phyloP scores from a whole-genome alignment of 2,329 filamentous ascomycete species.

The Epichloe typhina region DNA sequence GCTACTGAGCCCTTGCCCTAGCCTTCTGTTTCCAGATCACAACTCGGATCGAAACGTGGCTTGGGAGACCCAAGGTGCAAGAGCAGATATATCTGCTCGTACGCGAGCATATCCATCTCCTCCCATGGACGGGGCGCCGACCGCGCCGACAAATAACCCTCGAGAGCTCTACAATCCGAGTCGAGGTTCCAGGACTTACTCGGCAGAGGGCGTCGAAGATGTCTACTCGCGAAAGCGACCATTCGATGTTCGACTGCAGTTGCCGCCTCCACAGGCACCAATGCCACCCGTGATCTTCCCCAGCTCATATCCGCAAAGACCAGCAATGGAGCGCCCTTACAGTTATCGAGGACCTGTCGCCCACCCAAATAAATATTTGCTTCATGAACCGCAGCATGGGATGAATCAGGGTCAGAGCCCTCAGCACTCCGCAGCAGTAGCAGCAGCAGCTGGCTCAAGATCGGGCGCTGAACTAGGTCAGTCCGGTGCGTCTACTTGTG shows the following conservation, averaged over 20 bases:
- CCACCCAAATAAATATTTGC: slow-evolving; percentile 14
- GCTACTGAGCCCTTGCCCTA: slow-evolving; percentile 46
- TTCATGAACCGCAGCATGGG: slow-evolving; percentile 9
- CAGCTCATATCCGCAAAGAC: slow-evolving; percentile 15
- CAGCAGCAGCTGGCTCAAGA: slow-evolving; percentile 7
- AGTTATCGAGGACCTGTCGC: slow-evolving; percentile 13
- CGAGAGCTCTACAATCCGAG: slow-evolving; percentile 43
- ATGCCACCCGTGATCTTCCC: slow-evolving; percentile 9
- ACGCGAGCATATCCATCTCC: slow-evolving; percentile 55
- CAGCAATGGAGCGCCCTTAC: slow-evolving; percentile 11
- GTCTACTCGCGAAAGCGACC: slow-evolving; percentile 25
- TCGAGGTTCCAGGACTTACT: slow-evolving; percentile 30
- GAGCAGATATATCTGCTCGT: slow-evolving; percentile 38
- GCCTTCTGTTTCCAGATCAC: slow-evolving; percentile 39
- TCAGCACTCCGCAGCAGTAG: slow-evolving; percentile 11
- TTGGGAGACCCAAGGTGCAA: slow-evolving; percentile 3
- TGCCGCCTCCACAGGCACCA: slow-evolving; percentile 13
- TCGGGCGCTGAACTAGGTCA: slow-evolving; percentile 11
- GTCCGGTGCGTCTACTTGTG: slow-evolving; percentile 20
- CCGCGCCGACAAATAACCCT: slow-evolving; percentile 48
- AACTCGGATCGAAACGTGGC: slow-evolving; percentile 26
- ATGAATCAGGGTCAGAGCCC: slow-evolving; percentile 4
- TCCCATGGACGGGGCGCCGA: slow-evolving; percentile 61
- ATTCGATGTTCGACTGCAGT: slow-evolving; percentile 12
- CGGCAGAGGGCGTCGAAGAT: slow-evolving; percentile 32